Percentiles rank a stretch among this genome's conserved stretches.
Evolutionary conservation across 768 basidiomycete genomes (phyloP).

Genomic region (Multifurca ochricompacta): DNA sequence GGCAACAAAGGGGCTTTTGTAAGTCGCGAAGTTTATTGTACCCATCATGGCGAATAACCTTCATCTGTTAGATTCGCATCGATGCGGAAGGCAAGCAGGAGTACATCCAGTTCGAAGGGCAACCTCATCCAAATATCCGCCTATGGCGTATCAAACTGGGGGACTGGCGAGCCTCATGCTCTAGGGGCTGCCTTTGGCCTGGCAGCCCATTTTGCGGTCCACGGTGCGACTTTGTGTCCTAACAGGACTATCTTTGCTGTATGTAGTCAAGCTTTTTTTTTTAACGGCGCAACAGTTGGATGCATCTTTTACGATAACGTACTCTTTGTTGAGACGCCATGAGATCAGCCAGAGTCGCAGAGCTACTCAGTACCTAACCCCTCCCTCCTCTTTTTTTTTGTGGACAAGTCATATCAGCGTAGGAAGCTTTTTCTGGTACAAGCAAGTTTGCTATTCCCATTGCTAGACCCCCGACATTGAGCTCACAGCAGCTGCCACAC

Average conservation of each 20-base stretch:
- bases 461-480: no score
- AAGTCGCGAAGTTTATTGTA: constrained; percentile 26
- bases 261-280: not conserved
- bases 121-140: constrained; percentile 80
- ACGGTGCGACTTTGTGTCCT: not conserved
- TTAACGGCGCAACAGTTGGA: not conserved
- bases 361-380: not conserved
- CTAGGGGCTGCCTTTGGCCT: constrained; percentile 32
- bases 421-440: no score
- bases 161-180: constrained; percentile 65
- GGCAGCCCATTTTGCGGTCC: not conserved
- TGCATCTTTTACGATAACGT: not conserved
- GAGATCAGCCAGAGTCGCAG: not conserved
- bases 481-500: no score
- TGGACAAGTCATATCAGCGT: no score
- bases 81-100: constrained; percentile 64
- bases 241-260: not conserved
- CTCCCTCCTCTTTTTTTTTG: no score
- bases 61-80: constrained; percentile 58
- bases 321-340: not conserved
- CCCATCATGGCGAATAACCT: not conserved
- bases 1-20: constrained; percentile 93
- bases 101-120: constrained; percentile 80
- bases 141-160: constrained; percentile 81
- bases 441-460: no score